A percentile compares a stretch with the other conserved stretches of the same genome.
These are phyloP conservation scores for Dalbergia cochinchinensis DNA, from an alignment of 306 rosid genomes.

Conservation along the genomic window DNA sequence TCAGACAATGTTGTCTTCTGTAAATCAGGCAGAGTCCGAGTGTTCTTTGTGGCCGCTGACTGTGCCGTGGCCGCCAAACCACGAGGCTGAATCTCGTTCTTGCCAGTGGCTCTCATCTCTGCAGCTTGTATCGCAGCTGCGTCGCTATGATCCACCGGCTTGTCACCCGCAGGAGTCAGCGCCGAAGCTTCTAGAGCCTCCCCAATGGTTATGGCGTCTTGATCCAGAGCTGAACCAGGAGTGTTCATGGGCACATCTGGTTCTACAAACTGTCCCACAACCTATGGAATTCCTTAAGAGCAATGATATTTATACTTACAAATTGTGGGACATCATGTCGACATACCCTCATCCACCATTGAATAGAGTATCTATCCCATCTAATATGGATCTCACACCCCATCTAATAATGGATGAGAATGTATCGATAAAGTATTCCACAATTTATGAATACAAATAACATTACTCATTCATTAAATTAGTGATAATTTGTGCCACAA, in stretches of 20 bases:
- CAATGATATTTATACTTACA: no score
- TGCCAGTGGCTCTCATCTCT: slow-evolving; percentile 58
- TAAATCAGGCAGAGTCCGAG: slow-evolving; percentile 27
- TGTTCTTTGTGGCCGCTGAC: slow-evolving; percentile 56
- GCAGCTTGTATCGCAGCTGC: slow-evolving; percentile 53
- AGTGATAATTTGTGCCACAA: no score
- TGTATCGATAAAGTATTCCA: no score
- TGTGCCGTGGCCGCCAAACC: slow-evolving; percentile 61
- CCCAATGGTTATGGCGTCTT: slow-evolving; percentile 61
- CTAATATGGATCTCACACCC: no score
- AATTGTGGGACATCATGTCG: no score
- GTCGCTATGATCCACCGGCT: slow-evolving; percentile 61
- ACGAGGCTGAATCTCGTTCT: slow-evolving; percentile 21
- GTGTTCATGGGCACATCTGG: slow-evolving; percentile 50
- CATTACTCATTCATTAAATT: no score
- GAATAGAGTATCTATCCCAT: no score
- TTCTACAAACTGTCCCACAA: slow-evolving; percentile 62
- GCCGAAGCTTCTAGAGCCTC: slow-evolving; percentile 72
- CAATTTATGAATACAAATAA: no score
- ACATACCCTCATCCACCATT: no score
- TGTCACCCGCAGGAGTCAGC: slow-evolving; percentile 42
- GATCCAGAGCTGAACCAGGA: slow-evolving; percentile 46
- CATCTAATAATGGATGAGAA: no score
- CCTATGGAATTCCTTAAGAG: no score
- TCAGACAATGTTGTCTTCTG: slow-evolving; percentile 55